Evolutionary conservation across 2,329 filamentous ascomycete genomes (phyloP), one percentile per base, ranked within the genome.

Genomic region (Reticulascus tulasneorum): DNA sequence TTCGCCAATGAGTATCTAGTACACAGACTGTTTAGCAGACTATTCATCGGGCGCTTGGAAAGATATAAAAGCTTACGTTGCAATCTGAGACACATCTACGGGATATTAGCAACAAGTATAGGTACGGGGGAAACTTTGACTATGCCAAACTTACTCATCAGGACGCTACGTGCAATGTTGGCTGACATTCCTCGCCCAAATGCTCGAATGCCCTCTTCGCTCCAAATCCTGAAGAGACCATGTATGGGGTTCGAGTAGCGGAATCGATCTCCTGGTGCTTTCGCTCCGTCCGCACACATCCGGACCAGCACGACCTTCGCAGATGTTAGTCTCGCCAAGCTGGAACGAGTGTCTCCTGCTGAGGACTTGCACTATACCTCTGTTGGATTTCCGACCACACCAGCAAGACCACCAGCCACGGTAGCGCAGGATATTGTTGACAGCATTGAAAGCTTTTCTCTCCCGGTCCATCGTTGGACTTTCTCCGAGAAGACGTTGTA

Each of bases 201-300:
- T 0, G 62, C 54, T 0, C 35, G 37, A n/a, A 63, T 6, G 0
- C 66, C 66, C 34, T 69, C 65, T 7, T 68, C 64, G 2, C 50
- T 40, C 5, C 49, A 54, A 16, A 63, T 58, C 11, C 58, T 49
- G 16, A 52, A 46, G 27, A 56, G 39, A 9, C 58, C 65, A 15
- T 54, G 39, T 1, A 66, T 9, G 1, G 63, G 60, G 24, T 68
- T 65, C 0, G 55, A 47, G 35, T 68, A 67, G 6, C 39, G 42
- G 29, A 64, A 64, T n/a, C 59, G 53, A 32, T 68, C 52, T 1
- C 45, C 43, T 0, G 48, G 44, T 2, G 53, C 38, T 41, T 61
- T 66, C 0, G 66, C 66, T 1, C 64, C 66, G 46, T 69, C 66
- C 11, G 64, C 61, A 39, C 65, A 68, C 66, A 69, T 69, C 7